phyloP scores from a whole-genome alignment of 2,329 filamentous ascomycete genomes.

The Fusarium ambrosium region DNA sequence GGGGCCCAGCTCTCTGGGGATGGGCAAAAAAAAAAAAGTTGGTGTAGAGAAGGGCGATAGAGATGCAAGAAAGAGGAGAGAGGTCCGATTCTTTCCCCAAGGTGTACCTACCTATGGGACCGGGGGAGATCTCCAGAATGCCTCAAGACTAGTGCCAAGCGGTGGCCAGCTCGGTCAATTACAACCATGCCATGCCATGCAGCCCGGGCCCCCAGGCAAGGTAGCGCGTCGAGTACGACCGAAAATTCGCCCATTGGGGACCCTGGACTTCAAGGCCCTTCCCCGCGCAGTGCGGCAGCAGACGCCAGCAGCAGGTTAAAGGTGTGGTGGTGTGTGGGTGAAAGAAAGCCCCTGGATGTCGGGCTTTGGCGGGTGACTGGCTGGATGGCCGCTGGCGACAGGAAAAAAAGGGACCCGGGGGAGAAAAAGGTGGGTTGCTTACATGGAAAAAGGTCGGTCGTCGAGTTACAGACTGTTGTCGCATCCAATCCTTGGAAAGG shows the following conservation, averaged over 20 bases:
- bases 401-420: background rate
- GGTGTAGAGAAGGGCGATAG: background rate
- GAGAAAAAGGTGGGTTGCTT: slow-evolving; percentile 2
- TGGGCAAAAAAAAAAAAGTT: background rate
- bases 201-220: slow-evolving; percentile 32
- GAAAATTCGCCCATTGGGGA: slow-evolving; percentile 51
- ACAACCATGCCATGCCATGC: slow-evolving; percentile 45
- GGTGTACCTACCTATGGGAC: too few species aligned
- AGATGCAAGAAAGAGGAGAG: slow-evolving; percentile 8
- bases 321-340: slow-evolving; percentile 14
- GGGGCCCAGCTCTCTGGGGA: slow-evolving; percentile 30
- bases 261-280: slow-evolving; percentile 18
- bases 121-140: slow-evolving; percentile 7
- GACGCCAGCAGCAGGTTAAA: background rate
- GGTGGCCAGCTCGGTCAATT: slow-evolving; percentile 47
- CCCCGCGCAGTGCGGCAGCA: slow-evolving; percentile 31
- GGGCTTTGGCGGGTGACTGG: slow-evolving; percentile 9
- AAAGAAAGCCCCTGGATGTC: background rate
- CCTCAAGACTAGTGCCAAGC: slow-evolving; percentile 10
- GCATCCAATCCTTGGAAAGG: slow-evolving; percentile 2
- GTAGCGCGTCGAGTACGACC: slow-evolving; percentile 52
- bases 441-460: background rate
- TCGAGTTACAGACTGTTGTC: background rate
- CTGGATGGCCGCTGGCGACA: background rate
- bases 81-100: slow-evolving; percentile 18